phyloP scores from a whole-genome alignment of 768 basidiomycete species.

The Mycena indigotica region DNA sequence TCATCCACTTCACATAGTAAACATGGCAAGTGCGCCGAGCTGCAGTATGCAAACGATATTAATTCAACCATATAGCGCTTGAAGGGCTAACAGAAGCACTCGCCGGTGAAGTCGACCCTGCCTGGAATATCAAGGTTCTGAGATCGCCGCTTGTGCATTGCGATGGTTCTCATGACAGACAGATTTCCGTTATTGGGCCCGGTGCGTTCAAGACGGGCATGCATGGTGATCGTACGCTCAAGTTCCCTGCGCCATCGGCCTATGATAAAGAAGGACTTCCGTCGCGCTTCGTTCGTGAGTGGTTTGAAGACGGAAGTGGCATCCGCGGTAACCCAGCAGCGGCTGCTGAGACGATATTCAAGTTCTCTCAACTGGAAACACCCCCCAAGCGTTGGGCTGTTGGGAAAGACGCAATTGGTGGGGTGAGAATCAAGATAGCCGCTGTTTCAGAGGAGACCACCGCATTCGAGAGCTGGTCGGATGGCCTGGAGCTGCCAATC shows the following conservation, averaged over 20 bases:
- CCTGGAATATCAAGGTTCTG: conserved; percentile 22
- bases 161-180: too few relatives aligned
- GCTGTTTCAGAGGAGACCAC: neutral
- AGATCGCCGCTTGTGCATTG: too few relatives aligned
- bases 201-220: conserved; percentile 12
- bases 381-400: conserved; percentile 12
- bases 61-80: neutral
- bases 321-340: conserved; percentile 7
- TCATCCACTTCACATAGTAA: conserved; percentile 1
- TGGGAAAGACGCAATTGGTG: conserved; percentile 5
- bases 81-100: conserved; percentile 15
- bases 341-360: conserved; percentile 2
- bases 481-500: conserved; percentile 10
- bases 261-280: neutral
- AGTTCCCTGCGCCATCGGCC: neutral
- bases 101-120: conserved; percentile 4
- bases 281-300: neutral
- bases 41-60: too few relatives aligned
- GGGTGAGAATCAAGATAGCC: neutral
- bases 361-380: conserved; percentile 8
- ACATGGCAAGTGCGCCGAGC: neutral
- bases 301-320: conserved; percentile 3
- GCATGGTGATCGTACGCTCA: neutral
- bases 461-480: conserved; percentile 15
- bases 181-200: conserved; percentile 12